A percentile compares a stretch with the other conserved stretches of the same genome.
Evolutionary conservation across 2,329 filamentous ascomycete species (phyloP).

Genomic region (Chlorencoelia australis): DNA sequence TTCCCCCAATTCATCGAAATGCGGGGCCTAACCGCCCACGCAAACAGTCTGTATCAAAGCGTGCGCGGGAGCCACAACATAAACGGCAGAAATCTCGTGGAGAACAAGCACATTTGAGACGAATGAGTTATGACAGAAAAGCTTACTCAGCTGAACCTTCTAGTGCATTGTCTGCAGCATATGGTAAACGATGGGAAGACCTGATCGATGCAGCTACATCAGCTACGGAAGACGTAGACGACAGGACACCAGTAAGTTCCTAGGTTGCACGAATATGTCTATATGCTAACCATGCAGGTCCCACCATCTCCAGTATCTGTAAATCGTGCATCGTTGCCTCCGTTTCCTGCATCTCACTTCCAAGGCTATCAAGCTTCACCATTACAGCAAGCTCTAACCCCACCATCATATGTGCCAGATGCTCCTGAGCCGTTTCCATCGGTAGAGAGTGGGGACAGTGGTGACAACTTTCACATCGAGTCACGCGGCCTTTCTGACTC

Average conservation of each 20-base stretch:
- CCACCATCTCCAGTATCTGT: constrained; percentile 56
- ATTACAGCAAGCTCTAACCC: constrained; percentile 81
- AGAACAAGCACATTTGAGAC: constrained; percentile 58
- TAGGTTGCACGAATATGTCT: not conserved
- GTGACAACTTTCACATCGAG: constrained; percentile 63
- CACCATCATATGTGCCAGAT: constrained; percentile 58
- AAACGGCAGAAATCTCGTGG: constrained; percentile 66
- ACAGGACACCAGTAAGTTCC: constrained; percentile 69
- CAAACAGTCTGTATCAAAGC: constrained; percentile 79
- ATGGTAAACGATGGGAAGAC: constrained; percentile 92
- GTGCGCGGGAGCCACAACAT: constrained; percentile 64
- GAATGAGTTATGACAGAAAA: constrained; percentile 63
- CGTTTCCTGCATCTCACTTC: constrained; percentile 49
- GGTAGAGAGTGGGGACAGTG: constrained; percentile 68
- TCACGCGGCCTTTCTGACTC: constrained; percentile 53
- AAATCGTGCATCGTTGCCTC: constrained; percentile 51
- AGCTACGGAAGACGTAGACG: constrained; percentile 82
- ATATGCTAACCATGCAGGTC: constrained; percentile 36
- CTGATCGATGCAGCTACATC: constrained; percentile 90
- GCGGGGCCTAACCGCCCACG: constrained; percentile 63
- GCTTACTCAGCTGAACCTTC: constrained; percentile 79
- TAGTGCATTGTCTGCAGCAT: constrained; percentile 38
- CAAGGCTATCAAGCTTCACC: constrained; percentile 79
- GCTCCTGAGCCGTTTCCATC: constrained; percentile 76
- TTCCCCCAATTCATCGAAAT: constrained; percentile 71